These are phyloP conservation scores for Stemphylium vesicarium DNA, from an alignment of 2,329 filamentous ascomycete species.

Conservation along the genomic window DNA sequence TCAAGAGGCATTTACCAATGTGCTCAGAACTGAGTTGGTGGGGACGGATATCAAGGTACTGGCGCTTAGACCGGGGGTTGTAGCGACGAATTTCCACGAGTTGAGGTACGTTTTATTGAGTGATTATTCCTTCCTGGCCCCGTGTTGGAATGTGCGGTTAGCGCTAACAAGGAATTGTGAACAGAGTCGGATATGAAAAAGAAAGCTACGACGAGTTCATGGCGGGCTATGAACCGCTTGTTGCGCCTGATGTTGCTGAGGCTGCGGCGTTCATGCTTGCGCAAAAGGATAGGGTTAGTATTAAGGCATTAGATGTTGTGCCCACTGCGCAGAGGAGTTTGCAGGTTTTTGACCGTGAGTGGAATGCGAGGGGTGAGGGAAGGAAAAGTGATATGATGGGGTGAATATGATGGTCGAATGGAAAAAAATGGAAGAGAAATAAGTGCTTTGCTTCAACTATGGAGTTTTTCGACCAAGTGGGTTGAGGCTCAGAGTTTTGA, in stretches of 20 bases:
- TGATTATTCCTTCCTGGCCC: background rate
- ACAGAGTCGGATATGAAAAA: constrained; percentile 51
- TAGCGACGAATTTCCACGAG: constrained; percentile 58
- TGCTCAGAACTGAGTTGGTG: constrained; percentile 55
- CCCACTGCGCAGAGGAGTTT: constrained; percentile 51
- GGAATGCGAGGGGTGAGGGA: constrained; percentile 29
- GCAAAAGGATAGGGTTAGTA: constrained; percentile 49
- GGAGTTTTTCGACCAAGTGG: no score
- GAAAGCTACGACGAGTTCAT: constrained; percentile 54
- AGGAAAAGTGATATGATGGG: constrained; percentile 7
- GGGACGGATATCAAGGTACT: constrained; percentile 58
- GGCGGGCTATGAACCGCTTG: constrained; percentile 54
- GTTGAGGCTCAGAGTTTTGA: constrained; percentile 32
- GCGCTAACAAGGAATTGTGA: background rate
- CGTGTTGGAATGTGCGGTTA: background rate
- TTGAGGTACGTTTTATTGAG: constrained; percentile 34
- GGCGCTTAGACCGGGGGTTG: constrained; percentile 56
- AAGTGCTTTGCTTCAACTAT: no score
- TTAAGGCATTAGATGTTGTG: constrained; percentile 58
- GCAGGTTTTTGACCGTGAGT: constrained; percentile 46
- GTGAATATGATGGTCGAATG: background rate
- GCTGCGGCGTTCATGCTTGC: constrained; percentile 54
- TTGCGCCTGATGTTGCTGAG: constrained; percentile 54
- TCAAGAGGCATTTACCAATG: constrained; percentile 59
- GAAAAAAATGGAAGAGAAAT: no score